Evolutionary conservation across 164 flowering plant species (phyloP).

Genomic region (Tetrastigma voinierianum): DNA sequence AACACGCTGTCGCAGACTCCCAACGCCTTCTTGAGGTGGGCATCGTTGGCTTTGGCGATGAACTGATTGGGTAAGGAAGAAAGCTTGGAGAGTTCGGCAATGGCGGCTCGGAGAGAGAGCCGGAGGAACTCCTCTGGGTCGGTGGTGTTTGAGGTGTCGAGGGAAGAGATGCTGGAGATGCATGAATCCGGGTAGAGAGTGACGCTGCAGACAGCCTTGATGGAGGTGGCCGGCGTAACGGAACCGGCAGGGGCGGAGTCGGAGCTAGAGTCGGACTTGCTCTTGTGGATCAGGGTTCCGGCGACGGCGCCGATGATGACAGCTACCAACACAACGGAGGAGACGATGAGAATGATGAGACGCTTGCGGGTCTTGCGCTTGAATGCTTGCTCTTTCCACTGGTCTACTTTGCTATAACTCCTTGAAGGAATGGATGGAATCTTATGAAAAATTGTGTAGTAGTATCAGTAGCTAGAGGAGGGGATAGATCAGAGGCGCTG

Average conservation of each 20-base stretch:
- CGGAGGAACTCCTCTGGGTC: slow-evolving; percentile 43
- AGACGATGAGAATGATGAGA: slow-evolving; percentile 40
- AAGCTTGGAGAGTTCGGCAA: slow-evolving; percentile 36
- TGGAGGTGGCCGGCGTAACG: slow-evolving; percentile 10
- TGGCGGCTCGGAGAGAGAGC: slow-evolving; percentile 46
- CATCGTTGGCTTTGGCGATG: slow-evolving; percentile 13
- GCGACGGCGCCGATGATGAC: slow-evolving; percentile 43
- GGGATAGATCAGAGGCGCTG: neutral
- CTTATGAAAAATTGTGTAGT: slow-evolving; percentile 21
- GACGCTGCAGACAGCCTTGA: slow-evolving; percentile 44
- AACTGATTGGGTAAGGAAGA: slow-evolving; percentile 24
- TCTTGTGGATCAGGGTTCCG: slow-evolving; percentile 31
- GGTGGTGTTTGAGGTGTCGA: slow-evolving; percentile 12
- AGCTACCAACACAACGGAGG: slow-evolving; percentile 40
- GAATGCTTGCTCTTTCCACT: slow-evolving; percentile 41
- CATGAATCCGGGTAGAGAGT: slow-evolving; percentile 51
- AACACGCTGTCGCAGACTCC: slow-evolving; percentile 43
- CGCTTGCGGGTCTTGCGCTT: slow-evolving; percentile 48
- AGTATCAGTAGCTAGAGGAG: neutral
- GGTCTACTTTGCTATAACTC: slow-evolving; percentile 67
- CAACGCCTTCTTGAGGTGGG: slow-evolving; percentile 28
- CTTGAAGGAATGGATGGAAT: slow-evolving; percentile 59
- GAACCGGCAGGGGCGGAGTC: slow-evolving; percentile 9
- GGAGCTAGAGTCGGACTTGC: slow-evolving; percentile 10
- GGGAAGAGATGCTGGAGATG: slow-evolving; percentile 33